phyloP scores from a whole-genome alignment of 2,329 filamentous ascomycete genomes.

The Gnomoniopsis smithogilvyi region DNA sequence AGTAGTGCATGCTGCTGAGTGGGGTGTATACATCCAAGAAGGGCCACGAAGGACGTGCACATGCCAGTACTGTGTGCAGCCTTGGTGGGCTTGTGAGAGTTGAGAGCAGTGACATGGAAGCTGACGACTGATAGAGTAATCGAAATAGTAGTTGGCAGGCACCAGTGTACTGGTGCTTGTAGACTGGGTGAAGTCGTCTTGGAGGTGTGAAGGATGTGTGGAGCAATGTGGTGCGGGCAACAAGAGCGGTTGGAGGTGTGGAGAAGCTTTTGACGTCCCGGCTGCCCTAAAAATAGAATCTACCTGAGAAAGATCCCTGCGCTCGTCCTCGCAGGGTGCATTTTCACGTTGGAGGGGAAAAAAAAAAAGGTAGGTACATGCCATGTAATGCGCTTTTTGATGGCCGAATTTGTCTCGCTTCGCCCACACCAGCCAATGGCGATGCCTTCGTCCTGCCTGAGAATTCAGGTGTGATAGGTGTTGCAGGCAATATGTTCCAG shows the following conservation, averaged over 20 bases:
- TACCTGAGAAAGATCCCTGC: too few relatives aligned
- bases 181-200: too few relatives aligned
- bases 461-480: conserved; percentile 10
- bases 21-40: neutral
- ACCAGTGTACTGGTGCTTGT: too few relatives aligned
- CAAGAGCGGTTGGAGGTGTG: neutral
- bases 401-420: neutral
- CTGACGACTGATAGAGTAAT: too few relatives aligned
- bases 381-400: neutral
- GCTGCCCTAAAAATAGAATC: conserved; percentile 17
- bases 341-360: too few relatives aligned
- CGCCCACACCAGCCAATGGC: conserved; percentile 10
- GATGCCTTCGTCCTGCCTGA: neutral
- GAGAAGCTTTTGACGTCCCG: neutral
- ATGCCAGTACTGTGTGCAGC: too few relatives aligned
- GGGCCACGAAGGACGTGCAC: too few relatives aligned
- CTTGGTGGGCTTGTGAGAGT: too few relatives aligned
- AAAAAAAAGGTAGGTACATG: too few relatives aligned
- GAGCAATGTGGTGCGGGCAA: neutral
- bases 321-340: too few relatives aligned
- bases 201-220: neutral
- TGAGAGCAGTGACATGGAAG: too few relatives aligned
- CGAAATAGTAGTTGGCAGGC: too few relatives aligned
- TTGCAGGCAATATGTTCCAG: neutral
- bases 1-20: neutral